Percentiles rank a stretch among this genome's conserved stretches.
Evolutionary conservation across 441 rosid genomes (phyloP).

Genomic region (Croton setiger): DNA sequence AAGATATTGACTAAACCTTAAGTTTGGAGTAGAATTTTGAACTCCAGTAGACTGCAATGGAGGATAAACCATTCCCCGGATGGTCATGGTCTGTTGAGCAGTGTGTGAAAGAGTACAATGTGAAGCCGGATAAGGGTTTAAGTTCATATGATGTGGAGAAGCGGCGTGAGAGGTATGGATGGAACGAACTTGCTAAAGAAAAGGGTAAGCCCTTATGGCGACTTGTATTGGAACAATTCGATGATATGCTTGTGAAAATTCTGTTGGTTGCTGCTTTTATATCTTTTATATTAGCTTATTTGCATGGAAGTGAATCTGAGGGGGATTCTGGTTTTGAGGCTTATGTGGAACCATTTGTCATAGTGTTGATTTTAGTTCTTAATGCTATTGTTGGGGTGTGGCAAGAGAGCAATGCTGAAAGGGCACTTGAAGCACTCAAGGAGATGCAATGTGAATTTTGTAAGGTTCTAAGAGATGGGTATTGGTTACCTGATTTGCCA

Average conservation of each 20-base stretch:
- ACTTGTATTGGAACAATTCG: slow-evolving; percentile 70
- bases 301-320: slow-evolving; percentile 45
- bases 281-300: slow-evolving; percentile 69
- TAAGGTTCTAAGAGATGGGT: slow-evolving; percentile 74
- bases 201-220: slow-evolving; percentile 82
- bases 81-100: slow-evolving; percentile 75
- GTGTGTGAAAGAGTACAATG: slow-evolving; percentile 64
- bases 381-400: slow-evolving; percentile 90
- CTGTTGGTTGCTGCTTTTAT: slow-evolving; percentile 81
- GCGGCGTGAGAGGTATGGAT: slow-evolving; percentile 59
- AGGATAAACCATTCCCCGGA: slow-evolving; percentile 61
- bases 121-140: slow-evolving; percentile 64
- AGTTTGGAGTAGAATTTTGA: slow-evolving; percentile 21
- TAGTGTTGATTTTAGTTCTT: slow-evolving; percentile 60
- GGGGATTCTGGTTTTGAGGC: slow-evolving; percentile 61
- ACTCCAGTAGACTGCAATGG: slow-evolving; percentile 34
- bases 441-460: slow-evolving; percentile 84
- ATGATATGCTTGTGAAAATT: slow-evolving; percentile 83
- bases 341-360: slow-evolving; percentile 84
- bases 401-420: slow-evolving; percentile 93
- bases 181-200: slow-evolving; percentile 83
- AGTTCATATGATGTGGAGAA: slow-evolving; percentile 56
- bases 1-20: background rate
- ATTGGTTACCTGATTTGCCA: slow-evolving; percentile 56
- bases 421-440: slow-evolving; percentile 87